Evolutionary conservation across 192 early-diverging fungal genomes (phyloP).

Genomic region (Coemansia sp.): DNA sequence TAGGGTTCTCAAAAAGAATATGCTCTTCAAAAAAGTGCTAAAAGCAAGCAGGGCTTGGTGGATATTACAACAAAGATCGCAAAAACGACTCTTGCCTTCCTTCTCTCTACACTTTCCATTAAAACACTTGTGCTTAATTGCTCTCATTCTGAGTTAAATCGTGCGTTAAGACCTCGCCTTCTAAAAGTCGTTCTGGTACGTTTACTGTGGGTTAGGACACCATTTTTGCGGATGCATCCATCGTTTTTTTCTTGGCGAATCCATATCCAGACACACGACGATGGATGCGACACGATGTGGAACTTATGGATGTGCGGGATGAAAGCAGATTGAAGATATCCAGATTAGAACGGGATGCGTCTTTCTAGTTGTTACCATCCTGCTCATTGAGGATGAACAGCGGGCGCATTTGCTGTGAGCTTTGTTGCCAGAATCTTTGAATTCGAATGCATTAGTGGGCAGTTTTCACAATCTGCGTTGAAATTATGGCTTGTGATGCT

Average conservation of each 20-base stretch:
- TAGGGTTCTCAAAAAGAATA: no score
- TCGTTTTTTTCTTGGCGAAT: background rate
- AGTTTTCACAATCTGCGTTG: no score
- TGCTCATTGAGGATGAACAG: no score
- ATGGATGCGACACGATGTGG: conserved; percentile 12
- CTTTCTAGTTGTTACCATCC: no score
- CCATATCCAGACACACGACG: background rate
- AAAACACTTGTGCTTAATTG: conserved; percentile 37
- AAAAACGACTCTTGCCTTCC: background rate
- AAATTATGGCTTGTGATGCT: no score
- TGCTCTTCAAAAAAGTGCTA: no score
- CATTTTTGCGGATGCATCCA: conserved; percentile 5
- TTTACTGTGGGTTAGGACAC: background rate
- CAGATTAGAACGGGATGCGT: no score
- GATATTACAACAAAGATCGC: background rate
- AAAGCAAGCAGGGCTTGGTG: background rate
- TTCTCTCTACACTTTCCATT: conserved; percentile 17
- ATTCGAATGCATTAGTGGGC: no score
- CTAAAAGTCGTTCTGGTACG: conserved; percentile 34
- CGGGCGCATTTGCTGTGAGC: no score
- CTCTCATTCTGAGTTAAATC: conserved; percentile 51
- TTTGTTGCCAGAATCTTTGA: no score
- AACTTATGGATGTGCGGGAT: background rate
- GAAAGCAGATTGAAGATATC: background rate
- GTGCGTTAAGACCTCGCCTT: conserved; percentile 44